Base-by-base conservation (phyloP, 345 rosid species). In the Populus davidiana region DNA sequence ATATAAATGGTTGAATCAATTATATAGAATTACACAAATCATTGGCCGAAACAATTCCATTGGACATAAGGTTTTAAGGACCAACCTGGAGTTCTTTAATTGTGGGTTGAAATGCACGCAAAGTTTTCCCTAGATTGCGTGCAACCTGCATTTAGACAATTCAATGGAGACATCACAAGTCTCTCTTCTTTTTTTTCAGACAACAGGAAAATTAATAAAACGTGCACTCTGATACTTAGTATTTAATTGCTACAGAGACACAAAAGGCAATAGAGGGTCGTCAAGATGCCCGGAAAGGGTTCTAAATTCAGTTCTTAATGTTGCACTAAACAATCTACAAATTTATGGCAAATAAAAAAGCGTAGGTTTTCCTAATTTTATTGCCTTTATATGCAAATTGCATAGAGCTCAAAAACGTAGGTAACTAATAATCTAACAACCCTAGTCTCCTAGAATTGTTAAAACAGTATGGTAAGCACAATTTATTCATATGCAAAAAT, bases 91-190 rank as follows among this genome's bases (percentile, higher is more conserved):
- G 90, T 85, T 95, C 99, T 84, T 89, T 92, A 83, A 95, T 92
- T 71, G 99, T 92, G 31, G 99, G 99, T 76, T 95, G 99, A 86
- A 93, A 93, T 67, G 86, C 86, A 61, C 99, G 97, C 65, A 95
- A 82, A 62, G 99, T 95, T 83, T 93, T 93, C 74, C 99, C 99
- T 70, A 93, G 84, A 84, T 88, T 95, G 75, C 98, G 87, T 41
- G 99, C 98, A 62, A 95, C 97, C 99, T 93, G 90, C 81, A 85
- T 5, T 5, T 71, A n/a, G 36, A 72, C 8, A 70, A 36, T 23
- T 39, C 49, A 65, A 59, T 76, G 33, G 12, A 67, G 70, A 74
- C 63, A 20, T 38, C 49, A 11, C 59, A 72, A 20, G 5, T 31
- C 21, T 52, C 27, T 27, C 27, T 9, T 20, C 20, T 20, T 52